A percentile compares a stretch with the other conserved stretches of the same genome.
These are phyloP conservation scores for Pisolithus sp. DNA, from an alignment of 768 basidiomycete genomes.

Conservation along the genomic window DNA sequence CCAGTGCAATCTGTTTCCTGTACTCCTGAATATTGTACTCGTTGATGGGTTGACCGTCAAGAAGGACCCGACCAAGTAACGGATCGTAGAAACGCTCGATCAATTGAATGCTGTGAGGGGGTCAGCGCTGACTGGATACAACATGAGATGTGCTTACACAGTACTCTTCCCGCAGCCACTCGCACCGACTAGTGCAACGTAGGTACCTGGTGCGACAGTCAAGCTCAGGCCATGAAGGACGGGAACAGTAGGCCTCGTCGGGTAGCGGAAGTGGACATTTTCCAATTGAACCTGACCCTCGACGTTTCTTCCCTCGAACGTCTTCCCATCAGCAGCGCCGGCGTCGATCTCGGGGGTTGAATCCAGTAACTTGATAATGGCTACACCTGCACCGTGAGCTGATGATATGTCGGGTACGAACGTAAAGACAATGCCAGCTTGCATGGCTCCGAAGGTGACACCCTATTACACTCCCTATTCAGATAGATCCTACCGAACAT, in stretches of 20 bases:
- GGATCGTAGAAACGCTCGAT: constrained; percentile 86
- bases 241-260: constrained; percentile 75
- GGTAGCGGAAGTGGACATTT: constrained; percentile 85
- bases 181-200: constrained; percentile 76
- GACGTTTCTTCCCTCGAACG: constrained; percentile 36
- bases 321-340: constrained; percentile 59
- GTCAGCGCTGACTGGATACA: background rate
- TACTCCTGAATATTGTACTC: constrained; percentile 82
- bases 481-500: background rate
- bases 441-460: constrained; percentile 73
- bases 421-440: constrained; percentile 79
- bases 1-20: constrained; percentile 80
- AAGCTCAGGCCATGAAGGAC: constrained; percentile 75
- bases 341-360: constrained; percentile 74
- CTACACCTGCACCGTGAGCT: constrained; percentile 69
- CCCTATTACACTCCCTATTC: constrained; percentile 34
- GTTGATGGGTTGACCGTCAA: constrained; percentile 71
- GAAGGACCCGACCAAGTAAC: constrained; percentile 58
- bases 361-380: constrained; percentile 74
- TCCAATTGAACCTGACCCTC: constrained; percentile 70
- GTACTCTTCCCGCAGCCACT: constrained; percentile 81
- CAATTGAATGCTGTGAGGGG: constrained; percentile 55
- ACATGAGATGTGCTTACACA: constrained; percentile 41
- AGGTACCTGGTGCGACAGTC: constrained; percentile 69
- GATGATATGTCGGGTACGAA: constrained; percentile 88